Evolutionary conservation across 2,329 filamentous ascomycete species (phyloP), one percentile per base, ranked within the genome.

Genomic region (Penicillium sp.): DNA sequence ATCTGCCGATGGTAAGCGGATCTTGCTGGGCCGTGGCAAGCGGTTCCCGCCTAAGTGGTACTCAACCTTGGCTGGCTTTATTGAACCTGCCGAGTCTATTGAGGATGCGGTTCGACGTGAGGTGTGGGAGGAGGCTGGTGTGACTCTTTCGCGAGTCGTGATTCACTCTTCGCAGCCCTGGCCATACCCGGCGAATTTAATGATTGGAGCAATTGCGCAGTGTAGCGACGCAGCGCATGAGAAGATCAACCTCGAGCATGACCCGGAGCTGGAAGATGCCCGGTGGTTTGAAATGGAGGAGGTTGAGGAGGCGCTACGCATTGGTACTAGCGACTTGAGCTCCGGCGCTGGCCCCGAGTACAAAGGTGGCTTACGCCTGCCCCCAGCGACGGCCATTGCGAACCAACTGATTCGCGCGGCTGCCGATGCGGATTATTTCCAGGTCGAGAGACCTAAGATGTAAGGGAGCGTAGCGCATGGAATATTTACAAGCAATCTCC

Each of bases 141-240:
- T 95, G 35, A 81, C 80, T 7, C 86, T 94, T 12, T 91, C 91
- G 28, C 84, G 91, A 1, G 92, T 96, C 4, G 86, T 93, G 22
- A 86, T 96, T 58, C 91, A 96, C 76, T 91, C 89, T 49, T 91
- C 90, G 19, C 92, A 96, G 79, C 91, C 92, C 1, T 96, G 92
- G 92, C 92, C 92, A 2, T 95, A 92, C 74, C 92, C 92, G 0
- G 88, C 91, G 0, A 94, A 89, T 71, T 75, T 96, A 70, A 95
- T 96, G 91, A 91, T 96, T 68, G 92, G 85, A 3, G 93, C 93
- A 1, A 89, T 99, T 69, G 94, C 89, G 0, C 93, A 98, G 81
- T 79, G 79, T 57, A 92, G 93, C 2, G 81, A 91, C 22, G 90
- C 91, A 0, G 86, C 84, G 8, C 92, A 92, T 28, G 95, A 99